Base-by-base conservation (phyloP, 169 alveolate species). In the Besnoitia besnoiti region DNA sequence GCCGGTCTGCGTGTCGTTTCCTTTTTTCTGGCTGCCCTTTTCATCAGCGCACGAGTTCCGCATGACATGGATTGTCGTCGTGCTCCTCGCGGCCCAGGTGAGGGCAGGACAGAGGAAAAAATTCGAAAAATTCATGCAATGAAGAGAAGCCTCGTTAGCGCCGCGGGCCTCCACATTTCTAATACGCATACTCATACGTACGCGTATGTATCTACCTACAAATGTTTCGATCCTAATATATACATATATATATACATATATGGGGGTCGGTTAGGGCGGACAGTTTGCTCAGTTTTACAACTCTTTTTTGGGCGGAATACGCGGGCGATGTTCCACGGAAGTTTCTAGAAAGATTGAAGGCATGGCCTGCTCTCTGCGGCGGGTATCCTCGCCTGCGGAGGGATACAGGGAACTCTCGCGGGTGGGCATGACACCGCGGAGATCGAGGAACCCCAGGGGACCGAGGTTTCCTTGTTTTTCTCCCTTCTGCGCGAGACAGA, bases 41-140 rank as follows among this genome's bases (percentile, higher is more conserved):
- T n/a, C n/a, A n/a, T 8, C 91, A 61, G 91, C 47, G 24, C 91
- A 61, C 80, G 91, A 87, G 55, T 85, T 85, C 51, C 91, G 91
- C 49, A 3, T 85, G 55, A 85, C 91, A 10, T 85, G 91, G 91
- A 85, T 85, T 59, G 37, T 85, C 55, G 82, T 85, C 40, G 12
- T 85, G 51, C 91, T 85, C 51, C 51, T 85, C 24, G 8, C 37
- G 10, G 62, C 73, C 51, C 91, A 85, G 55, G 91, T 85, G 37
- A 47, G 80, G 0, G 24, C 24, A 7, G 80, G 16, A 24, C 24
- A n/a, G 80, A 67, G 10, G 24, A 14, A 10, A 67, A 67, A 10
- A 24, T 67, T 10, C 39, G 19, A n/a, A 10, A 67, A 10, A 14
- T 30, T 21, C 80, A 67, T 30, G 39, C 10, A 67, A 10, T 67